Conservation (phyloP, 352 stramenopile species). For the Phytophthora brassicae region DNA sequence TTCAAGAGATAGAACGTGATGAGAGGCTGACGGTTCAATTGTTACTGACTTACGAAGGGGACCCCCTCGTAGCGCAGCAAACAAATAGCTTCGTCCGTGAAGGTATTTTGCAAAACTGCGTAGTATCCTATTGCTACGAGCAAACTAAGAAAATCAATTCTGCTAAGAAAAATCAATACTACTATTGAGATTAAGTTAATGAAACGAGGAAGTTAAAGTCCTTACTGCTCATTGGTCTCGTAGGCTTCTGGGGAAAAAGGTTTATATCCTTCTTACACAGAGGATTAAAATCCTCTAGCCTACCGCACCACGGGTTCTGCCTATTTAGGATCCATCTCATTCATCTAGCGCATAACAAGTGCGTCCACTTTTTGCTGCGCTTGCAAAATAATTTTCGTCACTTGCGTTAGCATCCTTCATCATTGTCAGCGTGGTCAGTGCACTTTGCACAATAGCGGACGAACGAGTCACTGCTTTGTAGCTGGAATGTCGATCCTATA, state of each 20-base stretch:
- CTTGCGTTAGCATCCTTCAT: neutral
- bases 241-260: too few species aligned
- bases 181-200: neutral
- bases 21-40: neutral
- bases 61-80: neutral
- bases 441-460: neutral
- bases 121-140: neutral
- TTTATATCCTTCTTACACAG: too few species aligned
- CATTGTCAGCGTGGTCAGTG: constrained; percentile 2
- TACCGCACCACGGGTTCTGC: neutral
- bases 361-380: neutral
- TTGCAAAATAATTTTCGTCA: neutral
- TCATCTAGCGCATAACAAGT: neutral
- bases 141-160: neutral
- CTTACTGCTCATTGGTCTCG: too few species aligned
- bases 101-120: neutral
- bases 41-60: neutral
- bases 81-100: neutral
- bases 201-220: too few species aligned
- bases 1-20: neutral
- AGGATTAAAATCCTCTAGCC: neutral
- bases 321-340: neutral
- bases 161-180: neutral
- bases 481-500: neutral
- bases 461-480: neutral